Evolutionary conservation across 1,139 yeast genomes (phyloP).

Genomic region (Saccharomyces hybrid): DNA sequence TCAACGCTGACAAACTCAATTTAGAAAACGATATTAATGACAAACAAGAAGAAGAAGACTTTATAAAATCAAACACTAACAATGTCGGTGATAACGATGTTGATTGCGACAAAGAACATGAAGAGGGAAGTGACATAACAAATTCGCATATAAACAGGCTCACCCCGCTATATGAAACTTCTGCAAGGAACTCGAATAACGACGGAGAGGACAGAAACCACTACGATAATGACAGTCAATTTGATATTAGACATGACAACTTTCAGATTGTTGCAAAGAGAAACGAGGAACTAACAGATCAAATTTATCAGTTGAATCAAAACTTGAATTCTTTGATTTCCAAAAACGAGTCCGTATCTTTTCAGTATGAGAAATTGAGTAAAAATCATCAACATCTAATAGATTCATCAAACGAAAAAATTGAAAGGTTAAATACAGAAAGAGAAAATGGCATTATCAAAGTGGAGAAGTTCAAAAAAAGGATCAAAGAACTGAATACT

Average conservation of each 20-base stretch:
- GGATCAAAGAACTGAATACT: slow-evolving; percentile 19
- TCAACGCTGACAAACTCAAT: slow-evolving; percentile 4
- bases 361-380: neutral
- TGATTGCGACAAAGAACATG: neutral
- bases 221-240: neutral
- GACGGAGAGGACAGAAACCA: neutral
- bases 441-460: slow-evolving; percentile 32
- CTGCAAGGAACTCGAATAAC: slow-evolving; percentile 2
- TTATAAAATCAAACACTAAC: neutral
- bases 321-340: slow-evolving; percentile 23
- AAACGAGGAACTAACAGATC: slow-evolving; percentile 36
- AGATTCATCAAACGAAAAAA: slow-evolving; percentile 29
- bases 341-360: slow-evolving; percentile 37
- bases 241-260: slow-evolving; percentile 5
- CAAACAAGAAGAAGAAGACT: neutral
- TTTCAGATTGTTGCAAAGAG: slow-evolving; percentile 12
- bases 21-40: slow-evolving; percentile 2
- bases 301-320: slow-evolving; percentile 29
- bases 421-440: slow-evolving; percentile 11
- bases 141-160: neutral
- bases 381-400: neutral
- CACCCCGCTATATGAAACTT: neutral
- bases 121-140: neutral
- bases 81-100: neutral
- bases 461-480: slow-evolving; percentile 28